These are phyloP conservation scores for Euphorbia lathyris DNA, from an alignment of 345 rosid genomes.

Conservation along the genomic window DNA sequence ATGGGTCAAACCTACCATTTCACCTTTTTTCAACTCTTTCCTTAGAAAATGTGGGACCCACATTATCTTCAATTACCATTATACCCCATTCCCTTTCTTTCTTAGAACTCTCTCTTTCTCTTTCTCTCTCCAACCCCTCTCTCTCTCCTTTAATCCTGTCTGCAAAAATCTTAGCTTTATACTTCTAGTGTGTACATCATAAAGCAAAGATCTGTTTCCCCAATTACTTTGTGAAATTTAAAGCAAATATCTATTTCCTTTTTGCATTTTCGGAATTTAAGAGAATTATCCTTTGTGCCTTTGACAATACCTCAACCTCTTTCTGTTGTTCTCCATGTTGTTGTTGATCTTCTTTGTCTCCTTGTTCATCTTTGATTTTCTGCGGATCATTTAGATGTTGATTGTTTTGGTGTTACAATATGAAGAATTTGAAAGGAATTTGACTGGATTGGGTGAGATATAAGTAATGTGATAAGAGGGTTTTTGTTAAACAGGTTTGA, in stretches of 20 bases:
- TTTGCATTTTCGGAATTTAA: constrained; percentile 51
- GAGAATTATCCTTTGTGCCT: constrained; percentile 71
- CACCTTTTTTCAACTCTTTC: no score
- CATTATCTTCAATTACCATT: no score
- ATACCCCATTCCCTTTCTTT: no score
- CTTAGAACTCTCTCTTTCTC: no score
- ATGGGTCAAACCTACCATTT: no score
- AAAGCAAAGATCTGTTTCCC: background rate
- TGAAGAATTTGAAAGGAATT: constrained; percentile 9
- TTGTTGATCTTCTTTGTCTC: constrained; percentile 26
- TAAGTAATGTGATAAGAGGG: background rate
- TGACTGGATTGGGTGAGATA: constrained; percentile 7
- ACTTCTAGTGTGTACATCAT: no score
- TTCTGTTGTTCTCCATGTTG: constrained; percentile 32
- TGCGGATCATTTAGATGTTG: constrained; percentile 25
- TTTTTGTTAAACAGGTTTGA: background rate
- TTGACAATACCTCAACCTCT: constrained; percentile 70
- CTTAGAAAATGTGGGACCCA: no score
- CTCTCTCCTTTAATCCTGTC: no score
- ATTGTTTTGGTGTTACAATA: background rate
- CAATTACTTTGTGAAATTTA: background rate
- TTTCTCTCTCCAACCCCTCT: no score
- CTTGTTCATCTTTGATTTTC: constrained; percentile 55
- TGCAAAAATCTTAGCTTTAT: background rate
- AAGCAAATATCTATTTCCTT: constrained; percentile 26